Percentiles rank a stretch among this genome's conserved stretches.
Evolutionary conservation across 129 eudicot genomes (phyloP).

Genomic region (Mikania micrantha): DNA sequence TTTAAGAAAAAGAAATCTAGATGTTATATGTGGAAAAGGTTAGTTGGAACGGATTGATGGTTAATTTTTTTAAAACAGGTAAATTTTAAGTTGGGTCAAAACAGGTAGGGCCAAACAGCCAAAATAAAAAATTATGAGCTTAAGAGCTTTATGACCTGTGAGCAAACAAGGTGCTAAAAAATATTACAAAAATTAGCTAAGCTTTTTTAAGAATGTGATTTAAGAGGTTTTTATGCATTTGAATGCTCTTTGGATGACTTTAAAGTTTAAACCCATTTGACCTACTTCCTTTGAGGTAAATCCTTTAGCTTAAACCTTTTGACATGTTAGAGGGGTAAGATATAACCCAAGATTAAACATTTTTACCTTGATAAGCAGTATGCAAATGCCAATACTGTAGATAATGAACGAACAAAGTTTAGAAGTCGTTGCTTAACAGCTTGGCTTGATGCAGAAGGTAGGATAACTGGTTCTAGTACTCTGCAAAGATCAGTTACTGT

Average conservation of each 20-base stretch:
- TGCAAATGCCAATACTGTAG: conserved; percentile 79
- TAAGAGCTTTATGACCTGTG: no score
- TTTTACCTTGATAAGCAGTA: conserved; percentile 71
- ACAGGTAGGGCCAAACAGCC: background rate
- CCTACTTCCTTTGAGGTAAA: background rate
- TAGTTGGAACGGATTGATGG: background rate
- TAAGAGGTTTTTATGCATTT: background rate
- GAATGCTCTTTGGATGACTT: background rate
- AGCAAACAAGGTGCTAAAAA: background rate
- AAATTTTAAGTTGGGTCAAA: background rate
- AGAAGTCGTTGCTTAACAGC: conserved; percentile 76
- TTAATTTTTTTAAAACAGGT: background rate
- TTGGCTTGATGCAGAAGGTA: conserved; percentile 73
- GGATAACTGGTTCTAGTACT: conserved; percentile 61
- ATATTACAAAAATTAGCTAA: background rate
- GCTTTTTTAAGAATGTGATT: background rate
- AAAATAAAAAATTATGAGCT: no score
- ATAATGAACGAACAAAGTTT: conserved; percentile 64
- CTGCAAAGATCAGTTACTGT: conserved; percentile 36
- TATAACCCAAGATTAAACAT: background rate
- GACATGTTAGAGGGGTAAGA: background rate
- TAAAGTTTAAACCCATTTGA: background rate
- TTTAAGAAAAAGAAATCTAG: background rate
- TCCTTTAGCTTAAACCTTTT: background rate
- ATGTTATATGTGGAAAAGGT: background rate